phyloP scores from a whole-genome alignment of 176 grass and related monocot species.

The Oryza rufipogon region DNA sequence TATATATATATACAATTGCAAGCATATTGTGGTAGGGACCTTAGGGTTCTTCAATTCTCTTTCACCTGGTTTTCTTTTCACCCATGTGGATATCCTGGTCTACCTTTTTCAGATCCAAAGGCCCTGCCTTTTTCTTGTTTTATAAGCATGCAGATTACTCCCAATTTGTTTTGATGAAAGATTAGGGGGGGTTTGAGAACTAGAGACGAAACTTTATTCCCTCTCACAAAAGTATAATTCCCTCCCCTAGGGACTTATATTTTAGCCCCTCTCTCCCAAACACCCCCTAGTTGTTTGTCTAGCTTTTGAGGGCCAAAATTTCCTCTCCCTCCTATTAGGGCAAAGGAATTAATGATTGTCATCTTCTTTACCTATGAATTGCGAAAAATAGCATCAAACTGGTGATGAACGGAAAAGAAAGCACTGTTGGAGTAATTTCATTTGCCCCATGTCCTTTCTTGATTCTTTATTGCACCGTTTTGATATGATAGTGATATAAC shows the following conservation, averaged over 20 bases:
- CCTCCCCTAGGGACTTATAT: no score
- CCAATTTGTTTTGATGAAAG: conserved; percentile 1
- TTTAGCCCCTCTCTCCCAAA: no score
- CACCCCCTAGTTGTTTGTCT: background rate
- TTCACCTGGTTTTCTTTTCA: conserved; percentile 14
- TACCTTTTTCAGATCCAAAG: conserved; percentile 39
- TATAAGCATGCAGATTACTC: background rate
- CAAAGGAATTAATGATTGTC: background rate
- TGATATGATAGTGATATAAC: background rate
- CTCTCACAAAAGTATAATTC: no score
- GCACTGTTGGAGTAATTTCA: conserved; percentile 13
- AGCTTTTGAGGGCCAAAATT: conserved; percentile 36
- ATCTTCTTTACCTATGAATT: conserved; percentile 16
- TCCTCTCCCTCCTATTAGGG: background rate
- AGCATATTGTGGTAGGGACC: background rate
- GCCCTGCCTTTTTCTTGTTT: background rate
- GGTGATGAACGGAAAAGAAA: conserved; percentile 8
- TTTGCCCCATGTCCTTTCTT: conserved; percentile 10
- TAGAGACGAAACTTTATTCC: no score
- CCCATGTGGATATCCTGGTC: conserved; percentile 45
- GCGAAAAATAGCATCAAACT: conserved; percentile 23
- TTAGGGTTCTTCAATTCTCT: background rate
- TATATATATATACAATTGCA: background rate
- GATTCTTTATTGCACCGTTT: conserved; percentile 7
- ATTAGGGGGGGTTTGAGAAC: background rate